Conservation (phyloP, 352 stramenopile genomes). For the Phytophthora citricola region DNA sequence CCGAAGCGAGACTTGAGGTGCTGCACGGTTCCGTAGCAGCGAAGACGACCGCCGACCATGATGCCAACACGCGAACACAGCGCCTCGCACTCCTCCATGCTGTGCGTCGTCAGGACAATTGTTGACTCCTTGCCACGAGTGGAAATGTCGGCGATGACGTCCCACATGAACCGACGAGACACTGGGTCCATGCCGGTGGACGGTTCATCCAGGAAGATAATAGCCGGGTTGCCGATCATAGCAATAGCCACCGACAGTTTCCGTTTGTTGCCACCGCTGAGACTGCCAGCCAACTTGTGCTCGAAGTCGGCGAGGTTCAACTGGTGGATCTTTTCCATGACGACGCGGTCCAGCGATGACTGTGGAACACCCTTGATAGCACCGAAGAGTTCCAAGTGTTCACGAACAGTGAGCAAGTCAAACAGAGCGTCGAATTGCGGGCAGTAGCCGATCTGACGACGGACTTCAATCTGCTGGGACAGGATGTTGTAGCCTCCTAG, state of each 20-base stretch:
- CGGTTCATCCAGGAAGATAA: conserved; percentile 91
- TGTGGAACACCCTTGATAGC: conserved; percentile 88
- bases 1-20: conserved; percentile 96
- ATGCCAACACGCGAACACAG: conserved; percentile 90
- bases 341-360: conserved; percentile 77
- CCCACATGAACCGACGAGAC: conserved; percentile 46
- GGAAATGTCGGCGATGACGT: conserved; percentile 79
- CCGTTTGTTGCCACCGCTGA: conserved; percentile 94
- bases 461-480: conserved; percentile 66
- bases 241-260: conserved; percentile 93
- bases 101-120: conserved; percentile 87
- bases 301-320: conserved; percentile 85
- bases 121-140: conserved; percentile 62
- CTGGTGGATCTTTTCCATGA: conserved; percentile 79
- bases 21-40: conserved; percentile 78
- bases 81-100: conserved; percentile 82
- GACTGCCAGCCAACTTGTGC: conserved; percentile 76
- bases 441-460: conserved; percentile 91
- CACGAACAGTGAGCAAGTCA: conserved; percentile 83
- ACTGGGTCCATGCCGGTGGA: conserved; percentile 94
- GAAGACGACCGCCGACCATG: conserved; percentile 79
- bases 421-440: conserved; percentile 91
- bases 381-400: conserved; percentile 91
- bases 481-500: conserved; percentile 39
- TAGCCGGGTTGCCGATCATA: conserved; percentile 91